A percentile compares a stretch with the other conserved stretches of the same genome.
These are phyloP conservation scores for Rhizopogon roseolus DNA, from an alignment of 768 basidiomycete genomes.

Conservation along the genomic window DNA sequence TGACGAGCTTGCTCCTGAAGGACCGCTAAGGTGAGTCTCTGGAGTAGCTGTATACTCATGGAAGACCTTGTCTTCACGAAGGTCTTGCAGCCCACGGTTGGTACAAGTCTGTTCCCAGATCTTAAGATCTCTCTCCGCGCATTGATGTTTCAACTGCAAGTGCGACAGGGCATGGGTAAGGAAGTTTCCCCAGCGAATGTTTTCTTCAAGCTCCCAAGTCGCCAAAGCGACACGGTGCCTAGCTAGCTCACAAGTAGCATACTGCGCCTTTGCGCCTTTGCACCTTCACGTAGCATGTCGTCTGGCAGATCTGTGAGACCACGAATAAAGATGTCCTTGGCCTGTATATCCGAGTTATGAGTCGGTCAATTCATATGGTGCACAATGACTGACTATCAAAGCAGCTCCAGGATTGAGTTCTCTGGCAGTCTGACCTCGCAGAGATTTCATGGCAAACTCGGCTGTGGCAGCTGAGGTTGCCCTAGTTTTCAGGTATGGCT, in stretches of 20 bases:
- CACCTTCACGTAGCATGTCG: background rate
- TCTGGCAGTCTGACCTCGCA: background rate
- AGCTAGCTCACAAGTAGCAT: background rate
- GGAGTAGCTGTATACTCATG: background rate
- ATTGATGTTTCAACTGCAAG: background rate
- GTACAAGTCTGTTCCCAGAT: background rate
- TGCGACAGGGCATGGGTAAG: background rate
- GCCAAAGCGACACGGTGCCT: background rate
- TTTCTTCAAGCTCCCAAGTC: conserved; percentile 1
- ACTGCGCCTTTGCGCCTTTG: background rate
- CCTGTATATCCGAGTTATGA: background rate
- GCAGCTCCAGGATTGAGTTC: background rate
- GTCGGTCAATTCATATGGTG: too few species aligned
- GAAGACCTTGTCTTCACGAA: background rate
- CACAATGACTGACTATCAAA: background rate
- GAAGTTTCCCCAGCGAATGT: background rate
- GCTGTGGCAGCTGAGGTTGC: background rate
- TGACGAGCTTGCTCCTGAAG: background rate
- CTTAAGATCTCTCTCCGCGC: background rate
- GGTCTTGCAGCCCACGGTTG: background rate
- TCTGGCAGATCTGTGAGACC: background rate
- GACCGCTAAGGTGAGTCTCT: background rate
- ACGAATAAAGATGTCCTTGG: background rate
- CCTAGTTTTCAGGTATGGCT: background rate
- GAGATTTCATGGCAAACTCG: background rate